A percentile compares a stretch with the other conserved stretches of the same genome.
Conservation (phyloP, 768 basidiomycete species). For the Pleurotus salmoneostramineus region DNA sequence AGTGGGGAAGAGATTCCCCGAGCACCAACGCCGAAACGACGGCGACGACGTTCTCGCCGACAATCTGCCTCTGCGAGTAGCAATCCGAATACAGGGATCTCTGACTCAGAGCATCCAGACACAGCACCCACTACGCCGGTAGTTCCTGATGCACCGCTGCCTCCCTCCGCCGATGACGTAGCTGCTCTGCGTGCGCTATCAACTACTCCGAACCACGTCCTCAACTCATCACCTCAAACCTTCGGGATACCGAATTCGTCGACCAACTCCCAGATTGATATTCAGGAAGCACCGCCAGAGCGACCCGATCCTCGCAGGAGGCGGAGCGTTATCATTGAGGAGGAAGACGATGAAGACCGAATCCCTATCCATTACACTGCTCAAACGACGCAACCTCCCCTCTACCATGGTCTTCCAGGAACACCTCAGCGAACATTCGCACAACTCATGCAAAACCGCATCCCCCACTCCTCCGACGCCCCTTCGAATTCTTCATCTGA, state of each 20-base stretch:
- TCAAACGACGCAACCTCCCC: conserved; percentile 16
- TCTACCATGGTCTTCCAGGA: conserved; percentile 33
- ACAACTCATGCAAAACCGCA: conserved; percentile 25
- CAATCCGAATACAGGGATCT: conserved; percentile 36
- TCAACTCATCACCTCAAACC: conserved; percentile 26
- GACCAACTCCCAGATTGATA: conserved; percentile 14
- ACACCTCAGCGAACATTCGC: conserved; percentile 38
- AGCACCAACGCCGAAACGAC: conserved; percentile 45
- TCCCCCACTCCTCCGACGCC: conserved; percentile 49
- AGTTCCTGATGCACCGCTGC: conserved; percentile 49
- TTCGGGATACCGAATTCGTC: conserved; percentile 21
- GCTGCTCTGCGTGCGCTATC: conserved; percentile 37
- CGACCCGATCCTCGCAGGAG: conserved; percentile 44
- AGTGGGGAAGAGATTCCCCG: conserved; percentile 49
- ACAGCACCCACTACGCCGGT: conserved; percentile 61
- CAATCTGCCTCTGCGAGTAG: conserved; percentile 32
- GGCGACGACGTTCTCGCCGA: conserved; percentile 53
- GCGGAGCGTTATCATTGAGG: conserved; percentile 65
- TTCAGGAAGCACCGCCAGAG: conserved; percentile 24
- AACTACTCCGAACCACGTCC: conserved; percentile 36
- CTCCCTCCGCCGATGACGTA: conserved; percentile 32
- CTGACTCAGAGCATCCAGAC: conserved; percentile 45
- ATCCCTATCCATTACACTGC: conserved; percentile 36
- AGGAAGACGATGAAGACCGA: conserved; percentile 56
- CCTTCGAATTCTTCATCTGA: conserved; percentile 46